Evolutionary conservation across 1,284 basidiomycete genomes (phyloP), one percentile per base, ranked within the genome.

Genomic region (Coriolopsis trogii): DNA sequence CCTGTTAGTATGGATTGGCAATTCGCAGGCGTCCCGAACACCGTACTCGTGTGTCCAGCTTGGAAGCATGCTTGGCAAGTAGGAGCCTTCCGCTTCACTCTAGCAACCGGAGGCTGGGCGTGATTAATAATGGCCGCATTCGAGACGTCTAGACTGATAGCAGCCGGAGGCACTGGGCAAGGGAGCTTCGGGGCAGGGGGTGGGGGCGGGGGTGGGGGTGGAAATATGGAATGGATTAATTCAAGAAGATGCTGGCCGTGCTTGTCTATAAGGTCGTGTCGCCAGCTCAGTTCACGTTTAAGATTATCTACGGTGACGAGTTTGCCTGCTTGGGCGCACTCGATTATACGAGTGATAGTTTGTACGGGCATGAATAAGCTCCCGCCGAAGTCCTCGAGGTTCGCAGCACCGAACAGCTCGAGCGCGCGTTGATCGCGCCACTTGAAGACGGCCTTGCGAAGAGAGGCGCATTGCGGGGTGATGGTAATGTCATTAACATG

Each of bases 241-340:
- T 15, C 30, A 30, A 44, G 23, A 15, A 51, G 28, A 4, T n/a
- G 30, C 37, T 7, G n/a, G 16, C 45, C 33, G 20, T 37, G 36
- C 23, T 37, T 18, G 6, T 37, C 34, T 6, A 39, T 18, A 10
- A 12, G 24, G 10, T 37, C 23, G n/a, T 24, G 8, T 6, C 39
- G 5, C 46, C 37, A 41, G 10, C 4, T 10, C 8, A 23, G 6
- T 37, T 48, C 46, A 24, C 23, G 39, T 23, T 20, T 29, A 8
- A 48, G 30, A 8, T 23, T 15, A 23, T 48, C 46, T n/a, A 31
- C 16, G 4, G 37, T 26, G 9, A 13, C 6, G 18, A 48, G 36
- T 28, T 48, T 48, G 37, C 38, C 37, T n/a, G 37, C 25, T 5
- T 31, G 46, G 4, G 46, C 46, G 25, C 46, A 48, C 7, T 40